Base-by-base conservation (phyloP, 129 eudicot genomes). In the Arctium lappa region DNA sequence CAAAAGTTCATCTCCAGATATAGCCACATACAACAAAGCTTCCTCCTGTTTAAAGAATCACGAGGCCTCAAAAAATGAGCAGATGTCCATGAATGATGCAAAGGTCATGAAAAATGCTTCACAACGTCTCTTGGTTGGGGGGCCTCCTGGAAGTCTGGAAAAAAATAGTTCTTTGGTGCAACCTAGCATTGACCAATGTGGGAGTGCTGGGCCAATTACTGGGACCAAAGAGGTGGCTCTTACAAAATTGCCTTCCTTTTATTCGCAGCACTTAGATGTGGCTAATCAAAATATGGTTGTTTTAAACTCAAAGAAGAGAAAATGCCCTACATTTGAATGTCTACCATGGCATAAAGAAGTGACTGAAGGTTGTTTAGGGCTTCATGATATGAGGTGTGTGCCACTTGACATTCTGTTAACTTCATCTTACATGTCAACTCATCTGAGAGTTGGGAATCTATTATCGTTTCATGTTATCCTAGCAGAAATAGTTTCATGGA, bases 331-430 rank as follows among this genome's bases (percentile, higher is more conserved):
- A 30, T 73, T 77, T 77, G 85, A 85, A 73, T 38, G 80, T 82
- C 40, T 84, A 70, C 90, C 94, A 37, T 90, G 92, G 92, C 80
- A 90, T 85, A 80, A 84, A 87, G 94, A 82, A 90, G 89, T 84
- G 78, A 70, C 87, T 62, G 81, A 79, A 70, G 87, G 80, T 72
- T 74, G 48, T 39, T 72, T 50, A 77, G 76, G 86, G 83, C 65
- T 85, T 86, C 87, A 74, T 63, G 68, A 82, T 80, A 74, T 66
- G 46, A 87, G 95, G 97, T 92, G 1, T 84, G 86, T 75, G 15
- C 48, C 42, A 38, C 56, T 32, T 68, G 60, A 38, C 63, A 33
- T 75, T 29, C 32, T 10, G 30, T 2, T 30, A 60, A 60, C 68
- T 60, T n/a, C 68, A 60, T 60, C 37, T 1, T 66, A 22, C 33